Conservation (phyloP, 257 asterid genomes). For the Plantago elongata region DNA sequence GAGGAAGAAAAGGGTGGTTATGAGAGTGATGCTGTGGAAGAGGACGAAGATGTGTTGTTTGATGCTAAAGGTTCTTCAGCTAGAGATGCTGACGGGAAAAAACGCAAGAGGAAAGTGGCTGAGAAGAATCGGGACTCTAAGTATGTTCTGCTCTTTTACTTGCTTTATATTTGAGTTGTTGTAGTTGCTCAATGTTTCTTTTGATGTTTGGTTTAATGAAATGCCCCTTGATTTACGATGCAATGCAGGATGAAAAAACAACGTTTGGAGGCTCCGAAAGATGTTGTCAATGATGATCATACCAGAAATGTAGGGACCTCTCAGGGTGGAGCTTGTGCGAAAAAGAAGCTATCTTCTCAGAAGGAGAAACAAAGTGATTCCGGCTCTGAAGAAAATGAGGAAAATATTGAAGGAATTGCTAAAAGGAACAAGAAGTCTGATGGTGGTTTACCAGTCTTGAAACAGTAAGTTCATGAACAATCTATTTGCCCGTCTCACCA, state of each 20-base stretch:
- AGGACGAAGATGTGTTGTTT: slow-evolving; percentile 26
- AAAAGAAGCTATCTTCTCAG: slow-evolving; percentile 28
- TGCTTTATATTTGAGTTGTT: slow-evolving; percentile 12
- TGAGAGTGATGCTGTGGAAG: slow-evolving; percentile 46
- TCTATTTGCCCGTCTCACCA: background rate
- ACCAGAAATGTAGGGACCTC: slow-evolving; percentile 26
- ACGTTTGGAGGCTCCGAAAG: slow-evolving; percentile 35
- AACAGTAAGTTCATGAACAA: slow-evolving; percentile 35
- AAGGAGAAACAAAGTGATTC: slow-evolving; percentile 32
- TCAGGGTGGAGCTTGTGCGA: slow-evolving; percentile 24
- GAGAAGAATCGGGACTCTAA: slow-evolving; percentile 48
- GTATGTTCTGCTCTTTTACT: slow-evolving; percentile 29
- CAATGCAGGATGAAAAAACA: slow-evolving; percentile 59
- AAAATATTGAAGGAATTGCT: slow-evolving; percentile 28
- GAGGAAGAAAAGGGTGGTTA: slow-evolving; percentile 60
- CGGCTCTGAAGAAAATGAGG: slow-evolving; percentile 26
- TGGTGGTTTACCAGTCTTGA: slow-evolving; percentile 15
- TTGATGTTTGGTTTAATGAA: slow-evolving; percentile 4
- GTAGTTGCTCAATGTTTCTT: slow-evolving; percentile 7
- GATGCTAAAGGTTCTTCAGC: slow-evolving; percentile 29
- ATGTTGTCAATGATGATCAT: slow-evolving; percentile 27
- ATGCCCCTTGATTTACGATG: slow-evolving; percentile 4
- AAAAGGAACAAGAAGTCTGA: slow-evolving; percentile 17
- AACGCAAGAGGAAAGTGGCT: slow-evolving; percentile 58
- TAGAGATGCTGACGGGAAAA: slow-evolving; percentile 34